These are phyloP conservation scores for Tolypocladium tropicale DNA, from an alignment of 2,329 filamentous ascomycete species.

Conservation along the genomic window DNA sequence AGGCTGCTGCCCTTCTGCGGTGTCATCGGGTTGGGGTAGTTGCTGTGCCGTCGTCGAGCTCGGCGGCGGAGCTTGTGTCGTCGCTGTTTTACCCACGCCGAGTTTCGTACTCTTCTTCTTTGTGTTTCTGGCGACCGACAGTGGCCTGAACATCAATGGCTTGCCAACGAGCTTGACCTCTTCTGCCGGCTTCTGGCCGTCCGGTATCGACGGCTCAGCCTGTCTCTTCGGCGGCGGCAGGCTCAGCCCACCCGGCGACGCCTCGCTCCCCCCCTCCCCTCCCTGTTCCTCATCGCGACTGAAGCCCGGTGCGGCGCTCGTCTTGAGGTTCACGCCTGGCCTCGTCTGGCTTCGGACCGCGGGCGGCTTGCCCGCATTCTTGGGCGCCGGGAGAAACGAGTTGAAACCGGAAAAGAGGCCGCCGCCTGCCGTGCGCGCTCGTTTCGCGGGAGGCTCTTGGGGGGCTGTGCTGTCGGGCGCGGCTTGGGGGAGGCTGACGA, in stretches of 20 bases:
- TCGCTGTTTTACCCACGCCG: conserved; percentile 6
- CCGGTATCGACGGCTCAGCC: conserved; percentile 38
- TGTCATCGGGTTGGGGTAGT: conserved; percentile 3
- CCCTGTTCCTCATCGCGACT: conserved; percentile 40
- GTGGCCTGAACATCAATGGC: conserved; percentile 76
- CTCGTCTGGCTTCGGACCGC: conserved; percentile 18
- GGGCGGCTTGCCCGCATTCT: conserved; percentile 36
- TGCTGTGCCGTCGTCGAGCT: not conserved
- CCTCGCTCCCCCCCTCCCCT: conserved; percentile 7
- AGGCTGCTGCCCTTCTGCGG: conserved; percentile 3
- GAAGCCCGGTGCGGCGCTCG: conserved; percentile 74
- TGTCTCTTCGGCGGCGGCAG: conserved; percentile 31
- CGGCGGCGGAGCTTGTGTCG: conserved; percentile 3
- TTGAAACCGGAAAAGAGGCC: conserved; percentile 74
- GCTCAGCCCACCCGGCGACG: conserved; percentile 14
- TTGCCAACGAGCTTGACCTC: conserved; percentile 65
- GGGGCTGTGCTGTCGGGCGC: conserved; percentile 28
- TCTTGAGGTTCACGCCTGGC: conserved; percentile 58
- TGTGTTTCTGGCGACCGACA: conserved; percentile 71
- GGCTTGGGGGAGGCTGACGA: conserved; percentile 59
- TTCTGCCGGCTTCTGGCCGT: conserved; percentile 46
- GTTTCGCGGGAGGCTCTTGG: conserved; percentile 53
- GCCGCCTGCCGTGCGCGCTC: conserved; percentile 44
- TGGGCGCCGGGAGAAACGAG: conserved; percentile 77
- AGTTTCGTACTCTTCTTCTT: conserved; percentile 49